Conservation (phyloP, 2,329 filamentous ascomycete genomes). For the Colletotrichum tanaceti region DNA sequence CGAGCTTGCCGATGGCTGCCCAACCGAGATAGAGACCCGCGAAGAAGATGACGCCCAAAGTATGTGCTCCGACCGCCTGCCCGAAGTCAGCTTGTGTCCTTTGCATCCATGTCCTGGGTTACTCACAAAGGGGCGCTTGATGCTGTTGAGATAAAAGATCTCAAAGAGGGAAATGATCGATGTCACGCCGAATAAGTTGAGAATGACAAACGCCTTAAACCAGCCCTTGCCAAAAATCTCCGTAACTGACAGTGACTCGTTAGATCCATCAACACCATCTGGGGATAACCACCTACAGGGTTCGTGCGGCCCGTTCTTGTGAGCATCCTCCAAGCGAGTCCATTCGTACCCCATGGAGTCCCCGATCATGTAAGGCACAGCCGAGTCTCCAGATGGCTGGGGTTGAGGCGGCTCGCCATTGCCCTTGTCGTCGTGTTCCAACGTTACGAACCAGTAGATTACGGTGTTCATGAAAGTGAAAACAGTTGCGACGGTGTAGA, state of each 20-base stretch:
- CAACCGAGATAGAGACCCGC: conserved; percentile 61
- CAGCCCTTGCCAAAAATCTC: conserved; percentile 61
- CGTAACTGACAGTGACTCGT: conserved; percentile 51
- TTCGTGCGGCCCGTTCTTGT: conserved; percentile 20
- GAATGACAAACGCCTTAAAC: conserved; percentile 59
- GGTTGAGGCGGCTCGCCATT: conserved; percentile 27
- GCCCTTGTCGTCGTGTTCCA: conserved; percentile 46
- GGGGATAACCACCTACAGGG: conserved; percentile 37
- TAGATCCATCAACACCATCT: neutral
- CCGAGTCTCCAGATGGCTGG: conserved; percentile 34
- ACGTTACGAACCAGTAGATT: conserved; percentile 61
- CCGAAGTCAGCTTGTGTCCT: conserved; percentile 37
- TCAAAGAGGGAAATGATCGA: conserved; percentile 59
- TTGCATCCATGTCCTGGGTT: neutral
- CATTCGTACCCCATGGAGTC: conserved; percentile 37
- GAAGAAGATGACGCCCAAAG: conserved; percentile 55
- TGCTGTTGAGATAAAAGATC: conserved; percentile 63
- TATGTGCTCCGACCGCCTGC: conserved; percentile 59
- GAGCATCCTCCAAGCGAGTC: conserved; percentile 41
- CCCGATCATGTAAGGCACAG: conserved; percentile 9
- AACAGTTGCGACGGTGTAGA: conserved; percentile 60
- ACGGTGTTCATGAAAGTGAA: conserved; percentile 63
- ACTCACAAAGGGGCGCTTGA: conserved; percentile 62
- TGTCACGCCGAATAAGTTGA: conserved; percentile 59
- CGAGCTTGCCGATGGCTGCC: conserved; percentile 59